phyloP scores from a whole-genome alignment of 2,329 filamentous ascomycete species.

The Lachnellula subtilissima region DNA sequence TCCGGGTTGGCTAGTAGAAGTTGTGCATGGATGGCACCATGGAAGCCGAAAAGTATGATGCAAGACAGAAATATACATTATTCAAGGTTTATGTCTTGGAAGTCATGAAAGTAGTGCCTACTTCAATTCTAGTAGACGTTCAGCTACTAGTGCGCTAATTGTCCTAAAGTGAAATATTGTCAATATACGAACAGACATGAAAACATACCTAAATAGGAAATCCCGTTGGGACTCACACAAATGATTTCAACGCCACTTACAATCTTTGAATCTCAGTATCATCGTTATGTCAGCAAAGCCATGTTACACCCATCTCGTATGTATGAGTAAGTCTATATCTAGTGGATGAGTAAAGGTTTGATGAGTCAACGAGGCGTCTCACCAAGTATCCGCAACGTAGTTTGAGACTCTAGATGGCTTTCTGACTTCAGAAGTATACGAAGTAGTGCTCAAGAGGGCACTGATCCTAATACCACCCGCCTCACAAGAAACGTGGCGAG shows the following conservation, averaged over 20 bases:
- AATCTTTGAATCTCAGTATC: neutral
- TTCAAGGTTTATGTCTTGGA: no score
- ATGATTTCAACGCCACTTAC: neutral
- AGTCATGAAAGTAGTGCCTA: no score
- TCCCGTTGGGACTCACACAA: neutral
- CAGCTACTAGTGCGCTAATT: no score
- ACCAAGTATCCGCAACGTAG: neutral
- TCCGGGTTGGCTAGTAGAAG: no score
- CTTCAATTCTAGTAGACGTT: no score
- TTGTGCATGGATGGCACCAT: no score
- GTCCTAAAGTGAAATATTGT: no score
- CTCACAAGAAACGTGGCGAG: neutral
- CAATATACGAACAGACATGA: no score
- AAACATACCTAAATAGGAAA: no score
- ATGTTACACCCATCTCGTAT: neutral
- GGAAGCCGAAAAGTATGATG: no score
- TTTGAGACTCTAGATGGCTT: neutral
- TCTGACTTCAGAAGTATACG: neutral
- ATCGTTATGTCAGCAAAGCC: neutral
- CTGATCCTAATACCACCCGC: neutral
- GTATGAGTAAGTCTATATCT: neutral
- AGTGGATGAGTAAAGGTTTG: neutral
- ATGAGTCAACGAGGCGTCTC: neutral
- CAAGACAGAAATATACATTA: no score
- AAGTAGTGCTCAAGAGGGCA: neutral